Percentiles rank a stretch among this genome's conserved stretches.
Conservation (phyloP, 805 yeast genomes). For the Candida tallmaniae region DNA sequence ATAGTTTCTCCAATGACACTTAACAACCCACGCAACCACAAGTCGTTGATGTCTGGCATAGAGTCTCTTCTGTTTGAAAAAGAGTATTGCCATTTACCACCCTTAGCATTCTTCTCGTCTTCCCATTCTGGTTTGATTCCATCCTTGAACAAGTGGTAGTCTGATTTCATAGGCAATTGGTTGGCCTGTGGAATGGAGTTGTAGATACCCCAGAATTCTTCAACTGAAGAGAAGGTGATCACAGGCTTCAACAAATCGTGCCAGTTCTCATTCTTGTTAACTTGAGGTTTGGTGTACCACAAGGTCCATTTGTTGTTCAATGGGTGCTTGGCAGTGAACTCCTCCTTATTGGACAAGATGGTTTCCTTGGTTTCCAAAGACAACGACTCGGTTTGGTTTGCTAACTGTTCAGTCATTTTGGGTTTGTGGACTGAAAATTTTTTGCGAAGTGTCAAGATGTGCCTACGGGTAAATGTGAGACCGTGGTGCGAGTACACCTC, state of each 20-base stretch:
- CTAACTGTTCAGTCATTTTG: constrained; percentile 42
- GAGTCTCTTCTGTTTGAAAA: constrained; percentile 64
- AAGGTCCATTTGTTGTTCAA: constrained; percentile 89
- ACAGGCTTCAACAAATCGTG: constrained; percentile 88
- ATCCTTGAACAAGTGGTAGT: constrained; percentile 91
- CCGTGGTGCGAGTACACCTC: too few species aligned
- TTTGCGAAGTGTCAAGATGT: constrained; percentile 5
- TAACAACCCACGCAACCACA: constrained; percentile 87
- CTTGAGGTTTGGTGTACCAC: constrained; percentile 95
- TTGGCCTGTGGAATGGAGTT: constrained; percentile 89
- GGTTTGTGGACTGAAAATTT: constrained; percentile 7
- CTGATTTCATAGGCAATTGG: constrained; percentile 87
- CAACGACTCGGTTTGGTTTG: constrained; percentile 41
- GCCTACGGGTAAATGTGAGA: too few species aligned
- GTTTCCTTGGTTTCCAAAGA: constrained; percentile 40
- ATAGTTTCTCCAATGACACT: constrained; percentile 94
- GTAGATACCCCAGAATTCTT: constrained; percentile 98
- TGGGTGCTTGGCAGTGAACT: constrained; percentile 80
- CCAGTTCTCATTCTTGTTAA: constrained; percentile 80
- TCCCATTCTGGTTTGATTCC: constrained; percentile 99
- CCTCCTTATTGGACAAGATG: constrained; percentile 55
- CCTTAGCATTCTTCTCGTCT: constrained; percentile 77
- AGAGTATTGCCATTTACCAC: constrained; percentile 85
- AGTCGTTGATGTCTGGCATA: constrained; percentile 66
- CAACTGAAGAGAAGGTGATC: constrained; percentile 88